Evolutionary conservation across 495 filamentous ascomycete genomes (phyloP).

Genomic region (Penicillium cataractarum): DNA sequence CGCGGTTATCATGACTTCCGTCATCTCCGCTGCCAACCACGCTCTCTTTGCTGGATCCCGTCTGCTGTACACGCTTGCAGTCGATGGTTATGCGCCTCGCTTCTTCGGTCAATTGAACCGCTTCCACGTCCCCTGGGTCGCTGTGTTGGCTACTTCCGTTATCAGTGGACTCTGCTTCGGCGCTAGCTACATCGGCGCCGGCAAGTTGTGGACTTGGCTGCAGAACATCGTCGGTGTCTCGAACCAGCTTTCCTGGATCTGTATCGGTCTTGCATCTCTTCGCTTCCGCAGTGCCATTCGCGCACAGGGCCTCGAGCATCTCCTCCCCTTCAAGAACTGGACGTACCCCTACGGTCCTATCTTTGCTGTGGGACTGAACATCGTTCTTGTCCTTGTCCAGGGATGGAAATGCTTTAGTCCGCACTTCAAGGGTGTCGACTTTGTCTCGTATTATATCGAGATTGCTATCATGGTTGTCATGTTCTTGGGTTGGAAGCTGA

Average conservation of each 20-base stretch:
- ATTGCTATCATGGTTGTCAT: slow-evolving; percentile 55
- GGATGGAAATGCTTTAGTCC: slow-evolving; percentile 63
- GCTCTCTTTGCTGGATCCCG: slow-evolving; percentile 58
- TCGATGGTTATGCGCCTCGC: slow-evolving; percentile 49
- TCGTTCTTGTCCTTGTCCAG: slow-evolving; percentile 60
- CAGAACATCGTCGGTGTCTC: slow-evolving; percentile 66
- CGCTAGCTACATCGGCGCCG: slow-evolving; percentile 63
- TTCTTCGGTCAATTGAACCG: slow-evolving; percentile 56
- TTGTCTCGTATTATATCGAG: slow-evolving; percentile 57
- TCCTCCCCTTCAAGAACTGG: slow-evolving; percentile 65
- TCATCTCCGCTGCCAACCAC: slow-evolving; percentile 57
- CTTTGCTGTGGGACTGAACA: slow-evolving; percentile 53
- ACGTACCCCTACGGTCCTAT: slow-evolving; percentile 62
- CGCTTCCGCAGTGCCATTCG: slow-evolving; percentile 60
- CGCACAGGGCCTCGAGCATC: slow-evolving; percentile 56
- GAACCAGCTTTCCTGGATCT: slow-evolving; percentile 65
- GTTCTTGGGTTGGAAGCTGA: slow-evolving; percentile 54
- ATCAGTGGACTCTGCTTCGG: slow-evolving; percentile 64
- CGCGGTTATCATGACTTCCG: slow-evolving; percentile 58
- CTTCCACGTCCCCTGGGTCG: slow-evolving; percentile 62
- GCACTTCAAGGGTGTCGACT: slow-evolving; percentile 51
- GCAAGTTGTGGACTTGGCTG: slow-evolving; percentile 60
- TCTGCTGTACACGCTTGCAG: slow-evolving; percentile 53
- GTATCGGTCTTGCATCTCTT: slow-evolving; percentile 60
- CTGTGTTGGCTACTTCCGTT: slow-evolving; percentile 57